These are phyloP conservation scores for Arachis monticola DNA, from an alignment of 331 rosid genomes.

Conservation along the genomic window DNA sequence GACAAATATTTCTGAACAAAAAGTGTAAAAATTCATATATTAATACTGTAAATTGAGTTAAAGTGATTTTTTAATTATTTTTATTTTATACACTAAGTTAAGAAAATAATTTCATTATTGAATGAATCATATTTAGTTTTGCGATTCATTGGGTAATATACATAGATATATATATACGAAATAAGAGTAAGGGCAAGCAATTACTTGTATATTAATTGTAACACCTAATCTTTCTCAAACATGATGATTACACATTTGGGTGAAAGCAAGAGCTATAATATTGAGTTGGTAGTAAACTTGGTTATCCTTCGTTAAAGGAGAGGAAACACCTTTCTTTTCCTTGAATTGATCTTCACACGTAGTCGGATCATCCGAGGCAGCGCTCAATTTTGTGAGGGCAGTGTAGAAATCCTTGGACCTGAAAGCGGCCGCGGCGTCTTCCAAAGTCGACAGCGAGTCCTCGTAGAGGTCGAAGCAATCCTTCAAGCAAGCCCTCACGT, in stretches of 20 bases:
- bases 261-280: constrained; percentile 34
- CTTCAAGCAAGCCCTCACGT: constrained; percentile 42
- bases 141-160: too few relatives aligned
- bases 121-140: too few relatives aligned
- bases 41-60: too few relatives aligned
- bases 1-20: too few relatives aligned
- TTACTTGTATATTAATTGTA: background rate
- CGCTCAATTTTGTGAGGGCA: constrained; percentile 20
- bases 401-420: constrained; percentile 49
- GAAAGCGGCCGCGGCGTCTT: constrained; percentile 50
- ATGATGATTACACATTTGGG: constrained; percentile 15
- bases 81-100: too few relatives aligned
- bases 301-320: constrained; percentile 57
- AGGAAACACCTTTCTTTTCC: constrained; percentile 51
- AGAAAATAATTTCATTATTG: too few relatives aligned
- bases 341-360: constrained; percentile 69
- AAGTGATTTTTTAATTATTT: too few relatives aligned
- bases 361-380: constrained; percentile 58
- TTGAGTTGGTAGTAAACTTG: constrained; percentile 48
- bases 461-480: constrained; percentile 59
- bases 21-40: too few relatives aligned
- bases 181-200: too few relatives aligned
- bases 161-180: too few relatives aligned
- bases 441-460: constrained; percentile 46
- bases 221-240: background rate